These are phyloP conservation scores for Suillus brevipes DNA, from an alignment of 768 basidiomycete species.

Conservation along the genomic window DNA sequence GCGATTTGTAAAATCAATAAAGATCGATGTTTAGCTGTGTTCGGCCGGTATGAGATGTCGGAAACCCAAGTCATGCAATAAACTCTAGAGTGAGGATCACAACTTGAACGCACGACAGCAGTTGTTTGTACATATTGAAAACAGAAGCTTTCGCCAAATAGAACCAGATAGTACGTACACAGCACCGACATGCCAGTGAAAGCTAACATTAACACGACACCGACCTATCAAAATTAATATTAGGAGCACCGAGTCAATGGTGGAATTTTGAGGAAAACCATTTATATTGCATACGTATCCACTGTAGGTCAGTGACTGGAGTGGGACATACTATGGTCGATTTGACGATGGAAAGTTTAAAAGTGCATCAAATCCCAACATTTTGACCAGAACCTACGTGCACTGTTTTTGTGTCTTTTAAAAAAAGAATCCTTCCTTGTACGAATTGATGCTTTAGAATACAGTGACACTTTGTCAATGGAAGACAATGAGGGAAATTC, in stretches of 20 bases:
- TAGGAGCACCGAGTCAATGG: background rate
- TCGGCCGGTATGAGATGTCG: background rate
- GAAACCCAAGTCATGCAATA: background rate
- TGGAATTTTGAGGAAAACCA: background rate
- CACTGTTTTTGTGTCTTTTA: background rate
- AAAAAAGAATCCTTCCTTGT: background rate
- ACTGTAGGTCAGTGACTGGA: background rate
- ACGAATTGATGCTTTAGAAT: background rate
- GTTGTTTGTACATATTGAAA: slow-evolving; percentile 1
- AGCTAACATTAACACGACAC: background rate
- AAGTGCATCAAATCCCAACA: background rate
- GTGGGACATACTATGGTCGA: background rate
- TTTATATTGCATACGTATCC: background rate
- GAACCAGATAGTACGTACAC: background rate
- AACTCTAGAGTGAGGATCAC: no score
- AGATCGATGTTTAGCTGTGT: background rate
- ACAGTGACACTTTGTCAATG: background rate
- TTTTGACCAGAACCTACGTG: slow-evolving; percentile 1
- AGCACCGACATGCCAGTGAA: background rate
- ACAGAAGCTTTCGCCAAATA: background rate
- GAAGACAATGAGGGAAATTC: background rate
- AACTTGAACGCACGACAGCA: background rate
- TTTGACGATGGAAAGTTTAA: background rate
- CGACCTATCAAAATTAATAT: slow-evolving; percentile 1
- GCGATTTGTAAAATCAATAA: background rate